A percentile compares a stretch with the other conserved stretches of the same genome.
These are phyloP conservation scores for Shiraia sp. DNA, from an alignment of 2,329 filamentous ascomycete species.

Conservation along the genomic window DNA sequence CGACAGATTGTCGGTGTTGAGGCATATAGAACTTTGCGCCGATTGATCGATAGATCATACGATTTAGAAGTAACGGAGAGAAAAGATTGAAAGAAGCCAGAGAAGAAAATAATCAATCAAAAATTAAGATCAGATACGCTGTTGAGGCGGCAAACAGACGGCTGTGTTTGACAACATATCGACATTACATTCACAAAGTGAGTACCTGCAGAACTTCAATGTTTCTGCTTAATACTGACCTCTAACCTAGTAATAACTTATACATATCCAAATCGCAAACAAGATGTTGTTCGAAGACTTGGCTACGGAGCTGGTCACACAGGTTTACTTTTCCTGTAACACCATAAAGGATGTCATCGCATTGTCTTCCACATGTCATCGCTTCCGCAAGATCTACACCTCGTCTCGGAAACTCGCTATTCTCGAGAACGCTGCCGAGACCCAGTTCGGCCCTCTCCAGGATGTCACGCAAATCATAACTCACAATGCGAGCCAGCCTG, in stretches of 20 bases:
- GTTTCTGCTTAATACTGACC: constrained; percentile 2
- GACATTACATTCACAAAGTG: not conserved
- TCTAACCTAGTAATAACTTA: not conserved
- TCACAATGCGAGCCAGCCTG: constrained; percentile 62
- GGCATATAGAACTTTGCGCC: constrained; percentile 31
- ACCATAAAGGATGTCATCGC: constrained; percentile 58
- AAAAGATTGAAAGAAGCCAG: constrained; percentile 1
- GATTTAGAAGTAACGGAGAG: constrained; percentile 5
- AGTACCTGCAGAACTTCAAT: no score
- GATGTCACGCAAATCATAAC: constrained; percentile 64
- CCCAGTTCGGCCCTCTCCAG: constrained; percentile 61
- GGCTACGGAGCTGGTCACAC: constrained; percentile 61
- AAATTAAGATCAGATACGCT: not conserved
- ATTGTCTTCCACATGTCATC: constrained; percentile 59
- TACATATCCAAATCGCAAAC: constrained; percentile 11
- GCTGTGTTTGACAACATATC: not conserved
- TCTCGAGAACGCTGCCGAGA: constrained; percentile 57
- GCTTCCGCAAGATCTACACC: constrained; percentile 57
- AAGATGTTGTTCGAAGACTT: constrained; percentile 60
- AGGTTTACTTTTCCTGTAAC: constrained; percentile 59
- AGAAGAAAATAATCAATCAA: not conserved
- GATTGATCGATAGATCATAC: constrained; percentile 18
- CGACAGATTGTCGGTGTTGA: constrained; percentile 31
- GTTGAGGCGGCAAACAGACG: not conserved
- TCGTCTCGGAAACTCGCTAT: constrained; percentile 60